Evolutionary conservation across 331 rosid genomes (phyloP).

Genomic region (Quercus tomentella): DNA sequence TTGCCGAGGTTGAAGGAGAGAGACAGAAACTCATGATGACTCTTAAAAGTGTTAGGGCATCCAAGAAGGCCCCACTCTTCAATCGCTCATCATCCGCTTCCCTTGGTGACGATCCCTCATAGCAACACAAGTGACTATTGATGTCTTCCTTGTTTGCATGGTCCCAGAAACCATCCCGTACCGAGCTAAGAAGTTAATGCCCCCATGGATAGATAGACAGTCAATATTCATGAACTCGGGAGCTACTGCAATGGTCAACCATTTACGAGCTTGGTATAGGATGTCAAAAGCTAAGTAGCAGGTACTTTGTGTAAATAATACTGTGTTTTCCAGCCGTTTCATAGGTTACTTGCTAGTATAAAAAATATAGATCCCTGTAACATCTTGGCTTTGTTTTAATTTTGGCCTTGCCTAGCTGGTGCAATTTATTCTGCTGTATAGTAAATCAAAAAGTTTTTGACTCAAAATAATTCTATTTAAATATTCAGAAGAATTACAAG

Average conservation of each 20-base stretch:
- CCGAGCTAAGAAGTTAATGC: conserved; percentile 17
- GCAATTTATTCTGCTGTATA: conserved; percentile 53
- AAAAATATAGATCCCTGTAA: conserved; percentile 39
- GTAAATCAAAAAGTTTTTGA: conserved; percentile 24
- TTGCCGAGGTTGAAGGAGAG: conserved; percentile 99
- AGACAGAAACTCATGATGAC: conserved; percentile 97
- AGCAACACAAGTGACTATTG: conserved; percentile 22
- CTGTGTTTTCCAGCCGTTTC: conserved; percentile 22
- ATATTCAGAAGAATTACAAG: not conserved
- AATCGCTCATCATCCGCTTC: conserved; percentile 36
- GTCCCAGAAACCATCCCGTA: conserved; percentile 25
- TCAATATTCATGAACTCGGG: conserved; percentile 7
- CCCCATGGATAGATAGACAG: conserved; percentile 4
- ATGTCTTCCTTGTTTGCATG: conserved; percentile 9
- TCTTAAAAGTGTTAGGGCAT: conserved; percentile 68
- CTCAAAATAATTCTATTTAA: conserved; percentile 20
- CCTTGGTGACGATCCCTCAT: conserved; percentile 49
- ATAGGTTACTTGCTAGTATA: conserved; percentile 30
- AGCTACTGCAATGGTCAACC: conserved; percentile 21
- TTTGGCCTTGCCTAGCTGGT: conserved; percentile 12
- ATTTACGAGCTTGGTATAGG: conserved; percentile 28
- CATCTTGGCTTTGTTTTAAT: conserved; percentile 10
- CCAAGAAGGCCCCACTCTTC: conserved; percentile 45
- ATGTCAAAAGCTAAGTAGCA: conserved; percentile 28
- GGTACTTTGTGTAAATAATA: conserved; percentile 62